Evolutionary conservation across 768 basidiomycete genomes (phyloP), one percentile per base, ranked within the genome.

Genomic region (Lepiota brunneoincarnata): DNA sequence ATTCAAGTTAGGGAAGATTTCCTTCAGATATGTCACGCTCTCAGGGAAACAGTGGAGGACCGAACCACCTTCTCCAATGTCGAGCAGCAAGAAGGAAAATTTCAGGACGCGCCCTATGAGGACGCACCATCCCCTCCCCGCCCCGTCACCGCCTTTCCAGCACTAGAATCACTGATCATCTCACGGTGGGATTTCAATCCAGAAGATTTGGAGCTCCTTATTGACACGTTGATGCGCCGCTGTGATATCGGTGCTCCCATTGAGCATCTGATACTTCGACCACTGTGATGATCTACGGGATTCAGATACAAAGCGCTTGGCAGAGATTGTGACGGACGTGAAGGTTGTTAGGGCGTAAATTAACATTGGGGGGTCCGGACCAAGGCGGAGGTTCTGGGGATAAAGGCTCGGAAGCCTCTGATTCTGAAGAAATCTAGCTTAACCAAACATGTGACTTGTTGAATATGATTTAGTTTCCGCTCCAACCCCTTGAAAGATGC

Each of bases 271-370:
- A 7, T 44, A 7, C n/a, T 18, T 52, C 6, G 42, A 44, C 1
- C 12, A 17, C 1, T 45, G 51, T 36, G 7, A 9, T 1, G 42
- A 43, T 23, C 14, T 52, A 2, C n/a, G 51, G 12, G 12, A 12
- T 11, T 15, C 31, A 23, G 42, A 44, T 21, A 37, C 35, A 24
- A 34, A 43, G 24, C 35, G 6, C 14, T 37, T 52, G 18, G 51
- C 34, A 44, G 42, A 45, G n/a, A n/a, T 52, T 37, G 51, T 52
- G 6, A 43, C 45, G 35, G 42, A 52, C 20, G 24, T 52, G 20
- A 5, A 23, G 51, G 20, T 52, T 44, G 43, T 44, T 44, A 21
- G 34, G 20, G 51, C 43, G 21, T 10, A 3, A 10, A 23, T 52
- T 31, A n/a, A 44, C 37, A 34, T 52, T 6, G 2, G n/a, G n/a